Percentiles rank a stretch among this genome's conserved stretches.
Conservation (phyloP, 805 yeast species). For the Jamesozyma gamospora region DNA sequence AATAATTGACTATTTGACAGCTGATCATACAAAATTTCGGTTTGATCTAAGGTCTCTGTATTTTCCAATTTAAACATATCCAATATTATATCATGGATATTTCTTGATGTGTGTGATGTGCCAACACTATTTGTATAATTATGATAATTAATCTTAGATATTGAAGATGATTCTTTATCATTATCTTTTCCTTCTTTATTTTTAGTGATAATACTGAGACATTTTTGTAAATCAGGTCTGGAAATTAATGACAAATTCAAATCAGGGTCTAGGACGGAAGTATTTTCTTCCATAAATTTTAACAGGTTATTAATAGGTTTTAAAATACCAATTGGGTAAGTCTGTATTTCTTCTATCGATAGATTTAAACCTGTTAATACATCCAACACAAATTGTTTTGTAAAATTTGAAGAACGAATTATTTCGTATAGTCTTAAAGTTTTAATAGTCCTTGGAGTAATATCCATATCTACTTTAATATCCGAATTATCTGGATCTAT, state of each 20-base stretch:
- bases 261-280: slow-evolving; percentile 40
- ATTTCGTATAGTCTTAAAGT: slow-evolving; percentile 54
- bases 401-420: slow-evolving; percentile 43
- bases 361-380: slow-evolving; percentile 52
- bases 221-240: slow-evolving; percentile 47
- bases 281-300: slow-evolving; percentile 41
- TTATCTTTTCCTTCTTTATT: not conserved
- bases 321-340: slow-evolving; percentile 64
- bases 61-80: slow-evolving; percentile 26
- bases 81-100: slow-evolving; percentile 9
- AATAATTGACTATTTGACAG: not conserved
- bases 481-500: slow-evolving; percentile 55
- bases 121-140: not conserved
- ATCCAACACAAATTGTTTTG: slow-evolving; percentile 46
- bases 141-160: not conserved
- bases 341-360: slow-evolving; percentile 42
- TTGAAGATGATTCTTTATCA: not conserved
- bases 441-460: slow-evolving; percentile 59
- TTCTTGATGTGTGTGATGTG: slow-evolving; percentile 4
- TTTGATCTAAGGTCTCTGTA: slow-evolving; percentile 8
- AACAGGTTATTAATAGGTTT: slow-evolving; percentile 59
- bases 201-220: slow-evolving; percentile 1
- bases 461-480: slow-evolving; percentile 40
- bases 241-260: slow-evolving; percentile 48
- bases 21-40: not conserved